Base-by-base conservation (phyloP, 495 filamentous ascomycete species). In the Penicillium psychrofluorescens region DNA sequence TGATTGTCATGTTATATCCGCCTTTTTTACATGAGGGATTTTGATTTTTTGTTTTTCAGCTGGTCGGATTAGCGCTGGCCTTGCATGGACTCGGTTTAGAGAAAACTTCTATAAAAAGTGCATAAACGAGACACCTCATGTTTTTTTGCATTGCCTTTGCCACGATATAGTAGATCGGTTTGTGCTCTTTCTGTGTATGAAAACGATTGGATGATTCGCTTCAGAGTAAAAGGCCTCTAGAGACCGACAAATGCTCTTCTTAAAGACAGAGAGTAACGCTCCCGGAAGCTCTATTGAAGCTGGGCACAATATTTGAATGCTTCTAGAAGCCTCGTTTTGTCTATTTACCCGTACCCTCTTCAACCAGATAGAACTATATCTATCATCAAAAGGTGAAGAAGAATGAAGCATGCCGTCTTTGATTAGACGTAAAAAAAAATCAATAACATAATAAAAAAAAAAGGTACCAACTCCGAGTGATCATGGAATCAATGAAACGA, bases 401-500 rank as follows among this genome's bases (percentile, higher is more conserved):
- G 56, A 43, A 44, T 45, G 54, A 60, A 60, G 48, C 51, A 53
- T 51, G 56, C 52, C 53, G 55, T 64, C 53, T 66, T 67, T 67
- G 63, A 65, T 64, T 67, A 69, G 61, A 63, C 56, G 60, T 49
- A 57, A 49, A 58, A 60, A 51, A 54, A 63, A 58, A 55, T 22
- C 22, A 22, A 22, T 22, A 22, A 22, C 22, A 22, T 22, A 22
- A 22, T 22, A 54, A 49, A 55, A 55, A 55, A 55, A 53, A 53
- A 56, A 49, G 59, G 61, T 65, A 66, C 66, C 66, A 68, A 66
- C 64, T 70, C 65, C 67, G 61, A 62, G 64, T 65, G 60, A 70
- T 70, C 66, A 63, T 68, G 63, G 57, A 68, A 67, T 62, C 60
- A 67, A 64, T 54, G 49, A 61, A 66, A 70, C 59, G 49, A 61